These are phyloP conservation scores for Ophiostoma sp. DNA, from an alignment of 2,329 filamentous ascomycete species.

Conservation along the genomic window DNA sequence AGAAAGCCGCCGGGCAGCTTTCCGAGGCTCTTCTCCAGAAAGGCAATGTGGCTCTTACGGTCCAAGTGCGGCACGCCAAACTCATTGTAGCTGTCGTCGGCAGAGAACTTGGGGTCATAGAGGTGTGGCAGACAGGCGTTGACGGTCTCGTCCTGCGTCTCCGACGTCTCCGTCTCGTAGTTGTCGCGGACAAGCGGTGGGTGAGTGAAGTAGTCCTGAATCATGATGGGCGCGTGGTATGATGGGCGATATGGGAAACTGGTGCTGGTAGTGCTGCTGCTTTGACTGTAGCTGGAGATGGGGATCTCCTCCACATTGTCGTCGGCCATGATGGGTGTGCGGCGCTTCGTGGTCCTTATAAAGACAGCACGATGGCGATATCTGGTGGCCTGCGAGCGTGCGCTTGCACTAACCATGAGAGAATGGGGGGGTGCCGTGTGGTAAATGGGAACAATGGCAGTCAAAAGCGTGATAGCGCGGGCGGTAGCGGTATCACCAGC, in stretches of 20 bases:
- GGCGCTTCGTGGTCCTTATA: slow-evolving; percentile 27
- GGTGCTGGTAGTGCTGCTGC: background rate
- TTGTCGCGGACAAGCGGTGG: slow-evolving; percentile 60
- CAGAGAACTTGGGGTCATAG: slow-evolving; percentile 46
- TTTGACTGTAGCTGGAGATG: slow-evolving; percentile 11
- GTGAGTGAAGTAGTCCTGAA: slow-evolving; percentile 54
- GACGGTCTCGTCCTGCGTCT: slow-evolving; percentile 63
- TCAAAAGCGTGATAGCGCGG: background rate
- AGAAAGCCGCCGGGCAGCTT: slow-evolving; percentile 66
- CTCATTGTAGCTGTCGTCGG: slow-evolving; percentile 53
- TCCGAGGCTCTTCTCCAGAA: slow-evolving; percentile 54
- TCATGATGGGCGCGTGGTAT: slow-evolving; percentile 29
- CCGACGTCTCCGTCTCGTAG: slow-evolving; percentile 63
- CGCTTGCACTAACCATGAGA: slow-evolving; percentile 24
- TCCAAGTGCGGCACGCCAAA: slow-evolving; percentile 71
- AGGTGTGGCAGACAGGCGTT: slow-evolving; percentile 65
- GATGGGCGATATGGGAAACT: background rate
- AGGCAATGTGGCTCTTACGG: slow-evolving; percentile 55
- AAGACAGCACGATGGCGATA: slow-evolving; percentile 28
- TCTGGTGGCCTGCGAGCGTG: slow-evolving; percentile 21
- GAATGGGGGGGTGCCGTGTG: background rate
- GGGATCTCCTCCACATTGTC: slow-evolving; percentile 21
- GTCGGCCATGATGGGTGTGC: slow-evolving; percentile 22
- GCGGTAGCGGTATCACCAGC: background rate
- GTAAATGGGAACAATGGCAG: slow-evolving; percentile 23